Base-by-base conservation (phyloP, 805 yeast genomes). In the Dipodascus albidus region DNA sequence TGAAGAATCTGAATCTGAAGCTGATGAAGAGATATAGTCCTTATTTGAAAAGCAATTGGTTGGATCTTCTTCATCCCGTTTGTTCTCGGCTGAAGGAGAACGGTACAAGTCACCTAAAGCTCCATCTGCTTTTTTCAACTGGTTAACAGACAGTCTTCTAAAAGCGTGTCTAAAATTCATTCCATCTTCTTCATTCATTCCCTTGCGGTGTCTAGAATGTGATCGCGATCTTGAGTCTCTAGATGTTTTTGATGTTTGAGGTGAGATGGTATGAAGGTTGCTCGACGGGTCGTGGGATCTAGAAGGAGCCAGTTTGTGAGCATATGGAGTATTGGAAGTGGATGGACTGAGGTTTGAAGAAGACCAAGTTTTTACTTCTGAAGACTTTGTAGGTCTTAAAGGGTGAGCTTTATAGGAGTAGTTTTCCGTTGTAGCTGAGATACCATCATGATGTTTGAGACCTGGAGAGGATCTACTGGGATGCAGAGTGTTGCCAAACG, bases 41-140 rank as follows among this genome's bases (percentile, higher is more conserved):
- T 64, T 68, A 19, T 17, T 38, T n/a, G 17, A 38, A 14, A 38
- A 38, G 20, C n/a, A 38, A 1, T 67, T 77, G 81, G 58, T 80
- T 79, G 33, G 33, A 27, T 80, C 83, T 50, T 76, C 76, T 6
- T 50, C 53, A 17, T 57, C 50, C 11, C 52, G 38, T 19, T 51
- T 53, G 4, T 49, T 49, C n/a, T 51, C 55, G 23, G 54, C 57
- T 24, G 17, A 9, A 6, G 23, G 27, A 3, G 49, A 47, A 15
- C 27, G 27, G 19, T 47, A 47, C 4, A 23, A 9, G n/a, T 47
- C 49, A 9, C 51, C 51, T 4, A 44, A n/a, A 19, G 51, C 24
- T 4, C 48, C 49, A 3, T n/a, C 11, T 3, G 51, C 47, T 24
- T 23, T 44, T 19, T 23, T 9, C 11, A 47, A n/a, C 17, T 47